These are phyloP conservation scores for Trypanosoma melophagium DNA, from an alignment of 208 protist species.

Conservation along the genomic window DNA sequence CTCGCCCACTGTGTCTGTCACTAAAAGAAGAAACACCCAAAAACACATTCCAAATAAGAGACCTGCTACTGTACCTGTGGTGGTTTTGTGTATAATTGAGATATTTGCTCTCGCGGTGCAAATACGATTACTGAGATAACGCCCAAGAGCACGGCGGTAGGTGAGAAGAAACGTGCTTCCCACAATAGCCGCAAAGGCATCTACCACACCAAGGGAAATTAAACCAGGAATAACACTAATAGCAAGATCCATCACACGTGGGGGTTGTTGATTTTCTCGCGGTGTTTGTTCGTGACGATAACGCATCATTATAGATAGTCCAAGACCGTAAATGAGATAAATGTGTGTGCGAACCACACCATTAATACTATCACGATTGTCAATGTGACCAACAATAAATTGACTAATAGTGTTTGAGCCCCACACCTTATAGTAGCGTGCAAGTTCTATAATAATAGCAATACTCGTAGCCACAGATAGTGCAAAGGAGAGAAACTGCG, in stretches of 20 bases:
- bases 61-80: conserved; percentile 75
- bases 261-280: conserved; percentile 2
- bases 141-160: conserved; percentile 62
- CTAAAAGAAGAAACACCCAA: conserved; percentile 60
- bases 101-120: conserved; percentile 79
- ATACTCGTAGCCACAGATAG: conserved; percentile 64
- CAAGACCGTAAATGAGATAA: conserved; percentile 83
- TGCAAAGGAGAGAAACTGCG: conserved; percentile 79
- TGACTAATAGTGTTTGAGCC: conserved; percentile 43
- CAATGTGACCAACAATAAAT: conserved; percentile 75
- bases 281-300: conserved; percentile 58
- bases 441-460: conserved; percentile 58
- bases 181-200: conserved; percentile 80
- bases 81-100: conserved; percentile 89
- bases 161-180: conserved; percentile 73
- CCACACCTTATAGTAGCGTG: conserved; percentile 65
- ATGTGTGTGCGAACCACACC: conserved; percentile 86
- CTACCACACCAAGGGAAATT: conserved; percentile 79
- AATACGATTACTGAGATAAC: conserved; percentile 71
- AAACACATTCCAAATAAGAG: conserved; percentile 72
- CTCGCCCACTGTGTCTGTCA: neutral
- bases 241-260: conserved; percentile 65
- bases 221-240: conserved; percentile 85
- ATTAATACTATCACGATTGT: conserved; percentile 59
- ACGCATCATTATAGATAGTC: conserved; percentile 66